A percentile compares a stretch with the other conserved stretches of the same genome.
Conservation (phyloP, 805 yeast species). For the Hermanozyma aechmeae region DNA sequence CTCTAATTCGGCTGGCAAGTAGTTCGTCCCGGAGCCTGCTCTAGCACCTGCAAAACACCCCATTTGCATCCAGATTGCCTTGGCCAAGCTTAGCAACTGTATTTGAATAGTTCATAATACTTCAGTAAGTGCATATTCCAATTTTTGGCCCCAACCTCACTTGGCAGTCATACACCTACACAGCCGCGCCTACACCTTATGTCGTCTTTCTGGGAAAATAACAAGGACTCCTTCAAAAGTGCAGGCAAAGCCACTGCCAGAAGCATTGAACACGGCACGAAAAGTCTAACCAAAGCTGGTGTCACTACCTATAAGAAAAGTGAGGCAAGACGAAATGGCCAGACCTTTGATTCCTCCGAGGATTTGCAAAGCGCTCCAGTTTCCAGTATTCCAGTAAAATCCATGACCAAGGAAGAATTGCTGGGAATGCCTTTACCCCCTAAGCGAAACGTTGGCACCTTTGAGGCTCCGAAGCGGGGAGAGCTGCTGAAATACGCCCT, state of each 20-base stretch:
- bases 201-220: conserved; percentile 42
- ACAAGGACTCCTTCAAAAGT: conserved; percentile 41
- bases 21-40: no score
- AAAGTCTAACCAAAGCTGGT: conserved; percentile 42
- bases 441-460: conserved; percentile 23
- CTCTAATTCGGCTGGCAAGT: no score
- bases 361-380: no score
- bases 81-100: no score
- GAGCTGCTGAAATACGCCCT: conserved; percentile 4
- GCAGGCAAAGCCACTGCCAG: conserved; percentile 40
- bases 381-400: conserved; percentile 7
- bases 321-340: conserved; percentile 11
- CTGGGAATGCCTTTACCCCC: conserved; percentile 38
- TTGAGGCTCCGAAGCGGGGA: conserved; percentile 11
- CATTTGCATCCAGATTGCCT: no score
- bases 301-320: conserved; percentile 39
- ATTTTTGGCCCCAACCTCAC: no score
- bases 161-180: no score
- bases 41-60: no score
- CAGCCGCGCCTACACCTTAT: no score
- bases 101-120: no score
- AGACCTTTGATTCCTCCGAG: conserved; percentile 1
- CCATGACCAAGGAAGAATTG: conserved; percentile 16
- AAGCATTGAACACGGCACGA: conserved; percentile 45
- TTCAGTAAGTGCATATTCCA: no score